Conservation (phyloP, 1,284 basidiomycete genomes). For the Boletus subluridellus region DNA sequence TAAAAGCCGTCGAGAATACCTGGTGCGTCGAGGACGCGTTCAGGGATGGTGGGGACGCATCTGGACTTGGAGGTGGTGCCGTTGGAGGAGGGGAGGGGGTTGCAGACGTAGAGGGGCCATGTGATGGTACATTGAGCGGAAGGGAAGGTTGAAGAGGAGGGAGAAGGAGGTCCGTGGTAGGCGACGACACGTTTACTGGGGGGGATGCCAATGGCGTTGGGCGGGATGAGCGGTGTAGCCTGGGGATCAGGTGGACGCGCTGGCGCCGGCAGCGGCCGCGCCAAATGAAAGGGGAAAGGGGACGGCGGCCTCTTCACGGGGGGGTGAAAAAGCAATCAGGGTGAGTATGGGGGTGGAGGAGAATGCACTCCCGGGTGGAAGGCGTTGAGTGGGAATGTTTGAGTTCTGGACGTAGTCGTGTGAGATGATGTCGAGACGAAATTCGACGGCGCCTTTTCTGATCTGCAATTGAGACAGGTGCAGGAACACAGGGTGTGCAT, state of each 20-base stretch:
- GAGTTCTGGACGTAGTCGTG: constrained; percentile 57
- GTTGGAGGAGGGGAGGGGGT: constrained; percentile 58
- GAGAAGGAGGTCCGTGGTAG: constrained; percentile 73
- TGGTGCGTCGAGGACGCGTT: no score
- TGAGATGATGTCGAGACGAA: constrained; percentile 45
- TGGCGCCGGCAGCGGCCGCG: constrained; percentile 37
- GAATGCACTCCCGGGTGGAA: constrained; percentile 38
- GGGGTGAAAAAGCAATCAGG: no score
- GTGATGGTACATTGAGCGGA: constrained; percentile 71
- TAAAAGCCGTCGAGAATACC: no score
- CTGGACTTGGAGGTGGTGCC: no score
- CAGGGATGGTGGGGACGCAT: no score
- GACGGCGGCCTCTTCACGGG: constrained; percentile 55
- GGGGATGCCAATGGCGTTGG: constrained; percentile 68
- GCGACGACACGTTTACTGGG: constrained; percentile 72
- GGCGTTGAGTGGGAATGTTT: constrained; percentile 71
- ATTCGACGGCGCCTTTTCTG: constrained; percentile 70
- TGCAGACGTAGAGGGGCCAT: constrained; percentile 67
- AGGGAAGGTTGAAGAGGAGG: constrained; percentile 65
- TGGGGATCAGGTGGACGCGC: constrained; percentile 44
- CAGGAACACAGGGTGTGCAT: constrained; percentile 31
- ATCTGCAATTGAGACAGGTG: constrained; percentile 68
- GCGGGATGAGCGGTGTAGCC: constrained; percentile 73
- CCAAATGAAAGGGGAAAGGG: constrained; percentile 62
- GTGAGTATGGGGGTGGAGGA: constrained; percentile 35